These are phyloP conservation scores for Podospora tetraspora DNA, from an alignment of 495 filamentous ascomycete species.

Conservation along the genomic window DNA sequence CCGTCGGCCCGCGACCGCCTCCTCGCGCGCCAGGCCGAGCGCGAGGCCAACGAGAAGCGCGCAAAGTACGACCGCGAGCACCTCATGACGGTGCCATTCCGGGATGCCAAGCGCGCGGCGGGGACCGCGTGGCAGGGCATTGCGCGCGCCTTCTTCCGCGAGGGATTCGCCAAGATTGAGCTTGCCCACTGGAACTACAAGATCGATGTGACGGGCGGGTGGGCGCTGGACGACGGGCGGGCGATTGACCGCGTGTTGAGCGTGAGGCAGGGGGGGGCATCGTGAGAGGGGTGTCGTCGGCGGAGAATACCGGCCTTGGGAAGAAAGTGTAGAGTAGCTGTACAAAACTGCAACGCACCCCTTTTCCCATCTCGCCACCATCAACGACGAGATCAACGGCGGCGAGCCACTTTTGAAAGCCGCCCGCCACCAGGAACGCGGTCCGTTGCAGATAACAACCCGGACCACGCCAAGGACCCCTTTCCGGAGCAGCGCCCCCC, in stretches of 20 bases:
- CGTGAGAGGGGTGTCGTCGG: not conserved
- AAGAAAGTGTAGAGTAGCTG: not conserved
- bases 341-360: not conserved
- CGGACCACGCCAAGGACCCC: not conserved
- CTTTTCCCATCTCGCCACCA: not conserved
- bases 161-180: slow-evolving; percentile 42
- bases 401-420: not conserved
- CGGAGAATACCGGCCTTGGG: not conserved
- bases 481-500: not conserved
- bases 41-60: slow-evolving; percentile 36
- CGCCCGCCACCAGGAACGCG: not conserved
- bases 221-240: slow-evolving; percentile 46
- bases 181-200: slow-evolving; percentile 40
- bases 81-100: slow-evolving; percentile 48
- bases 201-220: slow-evolving; percentile 46
- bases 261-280: slow-evolving; percentile 24
- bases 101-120: slow-evolving; percentile 33
- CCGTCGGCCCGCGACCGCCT: not conserved
- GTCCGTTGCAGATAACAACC: not conserved
- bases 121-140: slow-evolving; percentile 29
- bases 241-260: slow-evolving; percentile 45
- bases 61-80: slow-evolving; percentile 19
- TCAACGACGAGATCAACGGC: not conserved
- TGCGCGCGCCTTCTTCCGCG: slow-evolving; percentile 38
- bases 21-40: slow-evolving; percentile 25